Evolutionary conservation across 2,329 filamentous ascomycete genomes (phyloP), one percentile per base, ranked within the genome.

Genomic region (Fusarium sp.): DNA sequence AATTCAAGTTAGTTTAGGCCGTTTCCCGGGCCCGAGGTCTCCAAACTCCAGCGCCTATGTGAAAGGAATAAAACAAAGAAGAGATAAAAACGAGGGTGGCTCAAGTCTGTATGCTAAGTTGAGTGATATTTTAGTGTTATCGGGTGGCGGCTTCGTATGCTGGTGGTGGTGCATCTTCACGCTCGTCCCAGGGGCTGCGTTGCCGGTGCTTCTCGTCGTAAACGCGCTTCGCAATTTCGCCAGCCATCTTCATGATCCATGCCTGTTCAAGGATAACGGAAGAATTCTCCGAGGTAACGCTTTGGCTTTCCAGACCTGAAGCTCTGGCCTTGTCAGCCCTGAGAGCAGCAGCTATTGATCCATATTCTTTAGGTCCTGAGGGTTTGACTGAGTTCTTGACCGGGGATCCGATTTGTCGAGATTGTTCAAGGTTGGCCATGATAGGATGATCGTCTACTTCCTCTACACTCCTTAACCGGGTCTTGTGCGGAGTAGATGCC

Each of bases 231-330:
- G 93, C 92, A 69, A 98, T 94, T 75, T 98, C 95, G 63, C 88
- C 89, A 6, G 94, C 93, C 86, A 99, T 95, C 79, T 97, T 95
- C 79, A 89, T 87, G 77, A 95, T 90, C 90, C 91, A 95, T 3
- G 91, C 91, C 74, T 92, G 89, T 72, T 93, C 90, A 23, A 92
- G 79, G 44, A 92, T 91, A 25, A 83, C 80, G 0, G 84, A 84
- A 11, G 82, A 80, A 6, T 78, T 80, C 29, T 85, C 83, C 1
- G 81, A 82, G 49, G 64, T 63, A 19, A 65, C 57, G 31, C 65
- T 64, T 70, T 57, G 73, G 71, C 70, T 68, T 65, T 72, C 76
- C 57, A 70, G 71, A 61, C 46, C 67, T 62, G 66, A 45, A 14
- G 65, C 66, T 33, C 67, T 72, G 46, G 75, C 72, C 50, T 73